A percentile compares a stretch with the other conserved stretches of the same genome.
phyloP scores from a whole-genome alignment of 2,329 filamentous ascomycete species.

The Alternaria viburni region DNA sequence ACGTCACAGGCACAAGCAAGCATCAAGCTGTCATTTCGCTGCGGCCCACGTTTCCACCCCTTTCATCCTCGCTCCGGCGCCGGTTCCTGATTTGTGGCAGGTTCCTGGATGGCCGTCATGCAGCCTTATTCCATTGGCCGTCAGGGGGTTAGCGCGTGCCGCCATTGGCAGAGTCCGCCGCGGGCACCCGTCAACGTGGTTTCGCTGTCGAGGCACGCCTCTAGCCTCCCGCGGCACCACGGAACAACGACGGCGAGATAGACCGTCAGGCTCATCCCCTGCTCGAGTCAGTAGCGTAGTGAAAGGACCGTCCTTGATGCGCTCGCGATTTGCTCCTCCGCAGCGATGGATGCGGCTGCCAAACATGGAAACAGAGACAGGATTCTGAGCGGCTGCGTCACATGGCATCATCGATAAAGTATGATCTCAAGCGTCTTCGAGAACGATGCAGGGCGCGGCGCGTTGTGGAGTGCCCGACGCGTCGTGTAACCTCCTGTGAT shows the following conservation, averaged over 20 bases:
- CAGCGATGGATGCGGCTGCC: conserved; percentile 4
- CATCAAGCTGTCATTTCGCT: conserved; percentile 27
- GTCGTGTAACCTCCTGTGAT: conserved; percentile 26
- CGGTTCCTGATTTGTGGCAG: conserved; percentile 32
- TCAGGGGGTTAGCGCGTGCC: conserved; percentile 13
- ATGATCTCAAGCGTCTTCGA: conserved; percentile 10
- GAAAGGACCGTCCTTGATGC: conserved; percentile 20
- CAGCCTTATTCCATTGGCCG: conserved; percentile 40
- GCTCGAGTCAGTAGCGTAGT: conserved; percentile 24
- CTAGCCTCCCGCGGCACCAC: conserved; percentile 41
- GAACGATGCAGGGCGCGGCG: conserved; percentile 24
- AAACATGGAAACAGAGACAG: neutral
- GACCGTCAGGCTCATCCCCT: conserved; percentile 23
- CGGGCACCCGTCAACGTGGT: conserved; percentile 38
- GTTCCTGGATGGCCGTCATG: conserved; percentile 40
- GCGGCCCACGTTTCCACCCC: conserved; percentile 23
- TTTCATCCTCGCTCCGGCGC: conserved; percentile 25
- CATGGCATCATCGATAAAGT: conserved; percentile 25
- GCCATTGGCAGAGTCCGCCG: conserved; percentile 25
- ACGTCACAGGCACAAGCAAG: conserved; percentile 20
- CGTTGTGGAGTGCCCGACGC: conserved; percentile 27
- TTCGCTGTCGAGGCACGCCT: conserved; percentile 32
- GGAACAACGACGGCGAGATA: conserved; percentile 33
- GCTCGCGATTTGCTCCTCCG: conserved; percentile 22
- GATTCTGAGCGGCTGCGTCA: neutral